Evolutionary conservation across 2,329 filamentous ascomycete species (phyloP).

Genomic region (Epichloe uncinata): DNA sequence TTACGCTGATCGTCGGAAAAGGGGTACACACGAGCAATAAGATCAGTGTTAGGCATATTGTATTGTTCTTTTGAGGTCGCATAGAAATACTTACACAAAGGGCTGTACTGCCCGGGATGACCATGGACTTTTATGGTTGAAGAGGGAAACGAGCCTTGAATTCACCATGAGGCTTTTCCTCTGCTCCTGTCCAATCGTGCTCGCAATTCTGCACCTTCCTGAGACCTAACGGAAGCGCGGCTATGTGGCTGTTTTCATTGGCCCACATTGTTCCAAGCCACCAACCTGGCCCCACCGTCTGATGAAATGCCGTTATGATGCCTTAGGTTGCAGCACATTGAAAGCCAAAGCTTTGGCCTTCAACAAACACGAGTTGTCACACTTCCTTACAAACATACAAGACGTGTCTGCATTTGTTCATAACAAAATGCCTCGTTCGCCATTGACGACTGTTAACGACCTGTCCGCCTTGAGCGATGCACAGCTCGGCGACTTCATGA

Average conservation of each 20-base stretch:
- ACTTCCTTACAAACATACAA: background rate
- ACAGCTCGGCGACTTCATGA: slow-evolving; percentile 10
- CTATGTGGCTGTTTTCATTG: too few species aligned
- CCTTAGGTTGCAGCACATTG: too few species aligned
- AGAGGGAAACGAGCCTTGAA: background rate
- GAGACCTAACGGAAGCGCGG: too few species aligned
- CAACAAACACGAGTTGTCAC: too few species aligned
- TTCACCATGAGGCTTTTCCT: background rate
- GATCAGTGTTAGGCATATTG: slow-evolving; percentile 2
- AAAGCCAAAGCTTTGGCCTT: too few species aligned
- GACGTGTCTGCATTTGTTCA: background rate
- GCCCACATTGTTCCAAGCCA: too few species aligned
- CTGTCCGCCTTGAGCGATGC: slow-evolving; percentile 8
- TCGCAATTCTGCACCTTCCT: background rate
- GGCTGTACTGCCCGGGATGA: background rate
- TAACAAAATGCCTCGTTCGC: background rate
- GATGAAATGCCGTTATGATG: too few species aligned
- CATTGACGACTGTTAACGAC: background rate
- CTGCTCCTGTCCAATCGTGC: background rate
- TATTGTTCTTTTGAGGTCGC: background rate
- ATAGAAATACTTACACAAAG: background rate
- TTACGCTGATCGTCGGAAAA: background rate
- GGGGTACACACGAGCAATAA: slow-evolving; percentile 5
- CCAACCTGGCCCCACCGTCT: too few species aligned
- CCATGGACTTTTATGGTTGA: background rate